Conservation (phyloP, 441 rosid genomes). For the Populus hybrid region DNA sequence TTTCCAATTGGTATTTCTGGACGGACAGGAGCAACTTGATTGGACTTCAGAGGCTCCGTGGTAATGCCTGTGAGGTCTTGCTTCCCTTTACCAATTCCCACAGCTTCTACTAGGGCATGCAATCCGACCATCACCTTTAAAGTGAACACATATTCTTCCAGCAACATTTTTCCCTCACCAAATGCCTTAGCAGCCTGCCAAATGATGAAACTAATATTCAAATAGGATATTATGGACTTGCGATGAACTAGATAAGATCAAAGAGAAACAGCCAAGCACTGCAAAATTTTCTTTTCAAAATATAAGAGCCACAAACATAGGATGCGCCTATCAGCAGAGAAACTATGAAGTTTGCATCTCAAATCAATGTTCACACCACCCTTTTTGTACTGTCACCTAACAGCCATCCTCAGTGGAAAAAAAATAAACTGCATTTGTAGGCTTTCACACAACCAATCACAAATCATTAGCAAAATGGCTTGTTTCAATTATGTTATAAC, state of each 20-base stretch:
- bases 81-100: conserved; percentile 74
- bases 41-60: conserved; percentile 37
- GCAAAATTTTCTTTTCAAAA: neutral
- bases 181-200: conserved; percentile 49
- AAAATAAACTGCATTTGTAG: neutral
- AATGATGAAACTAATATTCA: conserved; percentile 13
- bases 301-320: neutral
- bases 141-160: conserved; percentile 64
- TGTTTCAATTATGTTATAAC: neutral
- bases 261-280: neutral
- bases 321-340: neutral
- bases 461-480: neutral
- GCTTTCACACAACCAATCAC: neutral
- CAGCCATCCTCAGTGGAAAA: neutral
- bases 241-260: neutral
- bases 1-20: conserved; percentile 52
- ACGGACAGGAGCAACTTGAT: conserved; percentile 24
- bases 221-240: neutral
- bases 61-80: conserved; percentile 48
- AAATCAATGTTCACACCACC: neutral
- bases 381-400: neutral
- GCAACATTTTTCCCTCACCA: conserved; percentile 55
- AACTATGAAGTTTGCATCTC: neutral
- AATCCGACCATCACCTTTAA: conserved; percentile 50
- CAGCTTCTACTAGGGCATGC: conserved; percentile 47